Conservation (phyloP, 2,329 filamentous ascomycete genomes). For the Teratosphaeria gauchensis region DNA sequence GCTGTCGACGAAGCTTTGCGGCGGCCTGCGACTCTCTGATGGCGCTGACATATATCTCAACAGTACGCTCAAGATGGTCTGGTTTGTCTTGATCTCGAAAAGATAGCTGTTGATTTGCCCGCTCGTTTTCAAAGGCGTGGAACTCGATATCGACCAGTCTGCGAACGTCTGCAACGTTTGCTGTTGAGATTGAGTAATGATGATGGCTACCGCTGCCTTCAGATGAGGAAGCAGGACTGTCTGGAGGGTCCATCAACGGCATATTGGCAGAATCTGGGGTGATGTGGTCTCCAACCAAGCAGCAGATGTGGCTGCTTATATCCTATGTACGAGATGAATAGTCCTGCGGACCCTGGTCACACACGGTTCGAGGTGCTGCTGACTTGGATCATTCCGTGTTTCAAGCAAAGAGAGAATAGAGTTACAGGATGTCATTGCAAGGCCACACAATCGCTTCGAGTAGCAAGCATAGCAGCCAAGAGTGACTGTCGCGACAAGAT, state of each 20-base stretch:
- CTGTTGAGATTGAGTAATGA: constrained; percentile 14
- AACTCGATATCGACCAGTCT: constrained; percentile 34
- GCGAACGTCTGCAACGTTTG: constrained; percentile 17
- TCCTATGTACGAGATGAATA: not conserved
- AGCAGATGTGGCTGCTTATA: not conserved
- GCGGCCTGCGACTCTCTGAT: not conserved
- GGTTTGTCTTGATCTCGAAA: constrained; percentile 21
- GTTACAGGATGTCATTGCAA: not conserved
- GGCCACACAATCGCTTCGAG: not conserved
- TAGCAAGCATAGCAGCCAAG: not conserved
- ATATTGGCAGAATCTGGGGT: not conserved
- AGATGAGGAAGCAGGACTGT: constrained; percentile 5
- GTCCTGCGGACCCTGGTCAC: not conserved
- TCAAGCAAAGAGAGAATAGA: not conserved
- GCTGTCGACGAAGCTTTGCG: not conserved
- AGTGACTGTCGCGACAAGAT: not conserved
- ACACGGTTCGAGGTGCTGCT: not conserved
- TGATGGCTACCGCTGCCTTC: constrained; percentile 8
- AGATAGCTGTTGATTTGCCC: constrained; percentile 24
- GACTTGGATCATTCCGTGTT: not conserved
- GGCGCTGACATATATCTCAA: constrained; percentile 5
- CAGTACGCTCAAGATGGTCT: constrained; percentile 18
- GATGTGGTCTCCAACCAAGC: not conserved
- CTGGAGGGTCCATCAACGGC: constrained; percentile 2
- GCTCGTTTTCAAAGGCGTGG: constrained; percentile 26